These are phyloP conservation scores for Leucocoprinus leucothites DNA, from an alignment of 768 basidiomycete species.

Conservation along the genomic window DNA sequence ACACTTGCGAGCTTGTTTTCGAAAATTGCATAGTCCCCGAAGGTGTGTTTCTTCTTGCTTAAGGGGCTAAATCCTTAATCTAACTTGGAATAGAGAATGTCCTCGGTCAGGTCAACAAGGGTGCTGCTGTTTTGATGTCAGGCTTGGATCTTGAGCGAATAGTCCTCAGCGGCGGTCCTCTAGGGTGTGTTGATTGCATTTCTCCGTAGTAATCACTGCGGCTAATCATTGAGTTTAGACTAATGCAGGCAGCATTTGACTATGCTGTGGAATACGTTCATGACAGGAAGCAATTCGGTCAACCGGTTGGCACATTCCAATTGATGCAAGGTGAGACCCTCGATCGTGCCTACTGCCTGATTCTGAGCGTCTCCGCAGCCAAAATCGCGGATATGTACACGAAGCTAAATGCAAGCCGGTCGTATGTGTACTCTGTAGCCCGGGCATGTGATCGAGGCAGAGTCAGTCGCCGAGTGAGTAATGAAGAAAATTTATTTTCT, in stretches of 20 bases:
- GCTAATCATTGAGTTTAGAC: constrained; percentile 35
- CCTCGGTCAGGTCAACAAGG: constrained; percentile 74
- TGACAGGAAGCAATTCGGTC: constrained; percentile 88
- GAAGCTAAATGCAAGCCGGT: constrained; percentile 80
- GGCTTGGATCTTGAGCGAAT: constrained; percentile 91
- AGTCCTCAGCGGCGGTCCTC: constrained; percentile 87
- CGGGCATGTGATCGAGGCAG: constrained; percentile 80
- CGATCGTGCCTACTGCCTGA: constrained; percentile 16
- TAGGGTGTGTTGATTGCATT: constrained; percentile 55
- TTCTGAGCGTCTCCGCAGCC: constrained; percentile 31
- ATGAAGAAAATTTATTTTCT: neutral
- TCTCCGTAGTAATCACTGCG: constrained; percentile 2
- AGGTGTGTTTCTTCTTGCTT: constrained; percentile 42
- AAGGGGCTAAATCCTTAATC: constrained; percentile 6
- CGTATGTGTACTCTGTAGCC: constrained; percentile 93
- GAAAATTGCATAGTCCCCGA: constrained; percentile 88
- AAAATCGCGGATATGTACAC: constrained; percentile 96
- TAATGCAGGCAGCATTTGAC: constrained; percentile 95
- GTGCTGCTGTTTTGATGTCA: constrained; percentile 89
- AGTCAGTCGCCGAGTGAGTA: constrained; percentile 71
- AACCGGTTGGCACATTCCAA: constrained; percentile 87
- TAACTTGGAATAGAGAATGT: constrained; percentile 63
- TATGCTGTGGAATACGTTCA: constrained; percentile 88
- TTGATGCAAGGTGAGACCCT: constrained; percentile 81
- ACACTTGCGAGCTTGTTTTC: constrained; percentile 92